Percentiles rank a stretch among this genome's conserved stretches.
These are phyloP conservation scores for Ustilago hordei DNA, from an alignment of 1,284 basidiomycete genomes.

Conservation along the genomic window DNA sequence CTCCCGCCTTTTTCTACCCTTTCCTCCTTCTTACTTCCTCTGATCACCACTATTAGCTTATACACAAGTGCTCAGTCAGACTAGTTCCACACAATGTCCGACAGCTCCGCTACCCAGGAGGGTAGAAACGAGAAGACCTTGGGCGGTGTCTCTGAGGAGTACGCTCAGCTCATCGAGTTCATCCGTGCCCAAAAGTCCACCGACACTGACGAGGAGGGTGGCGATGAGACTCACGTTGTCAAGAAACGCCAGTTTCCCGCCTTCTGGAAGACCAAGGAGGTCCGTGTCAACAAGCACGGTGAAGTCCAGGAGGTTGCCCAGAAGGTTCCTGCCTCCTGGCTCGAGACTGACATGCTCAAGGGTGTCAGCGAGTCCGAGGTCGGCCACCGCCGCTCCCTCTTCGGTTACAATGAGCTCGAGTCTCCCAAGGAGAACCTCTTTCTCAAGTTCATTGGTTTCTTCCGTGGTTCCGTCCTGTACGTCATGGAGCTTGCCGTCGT, in stretches of 20 bases:
- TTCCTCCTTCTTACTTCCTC: not conserved
- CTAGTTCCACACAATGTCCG: slow-evolving; percentile 40
- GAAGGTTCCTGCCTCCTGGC: slow-evolving; percentile 69
- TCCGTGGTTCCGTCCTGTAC: slow-evolving; percentile 71
- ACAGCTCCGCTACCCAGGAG: slow-evolving; percentile 57
- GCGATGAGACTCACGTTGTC: slow-evolving; percentile 60
- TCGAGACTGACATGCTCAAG: slow-evolving; percentile 72
- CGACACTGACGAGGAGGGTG: slow-evolving; percentile 56
- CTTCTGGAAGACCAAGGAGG: slow-evolving; percentile 67
- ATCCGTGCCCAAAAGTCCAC: slow-evolving; percentile 63
- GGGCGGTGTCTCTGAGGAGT: slow-evolving; percentile 62
- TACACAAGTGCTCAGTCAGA: slow-evolving; percentile 3
- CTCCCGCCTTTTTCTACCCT: not conserved
- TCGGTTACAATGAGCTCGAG: slow-evolving; percentile 71
- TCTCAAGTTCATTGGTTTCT: slow-evolving; percentile 72
- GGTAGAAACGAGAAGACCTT: slow-evolving; percentile 48
- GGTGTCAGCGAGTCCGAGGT: slow-evolving; percentile 72
- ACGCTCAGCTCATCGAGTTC: slow-evolving; percentile 64
- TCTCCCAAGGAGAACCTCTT: slow-evolving; percentile 71
- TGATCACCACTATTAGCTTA: slow-evolving; percentile 6
- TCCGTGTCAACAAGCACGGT: slow-evolving; percentile 69
- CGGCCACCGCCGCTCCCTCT: slow-evolving; percentile 65
- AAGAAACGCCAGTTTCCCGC: slow-evolving; percentile 64
- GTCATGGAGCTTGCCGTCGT: slow-evolving; percentile 71
- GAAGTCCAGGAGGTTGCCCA: slow-evolving; percentile 65